Percentiles rank a stretch among this genome's conserved stretches.
phyloP scores from a whole-genome alignment of 2,329 filamentous ascomycete species.

The Trichophyton equinum region DNA sequence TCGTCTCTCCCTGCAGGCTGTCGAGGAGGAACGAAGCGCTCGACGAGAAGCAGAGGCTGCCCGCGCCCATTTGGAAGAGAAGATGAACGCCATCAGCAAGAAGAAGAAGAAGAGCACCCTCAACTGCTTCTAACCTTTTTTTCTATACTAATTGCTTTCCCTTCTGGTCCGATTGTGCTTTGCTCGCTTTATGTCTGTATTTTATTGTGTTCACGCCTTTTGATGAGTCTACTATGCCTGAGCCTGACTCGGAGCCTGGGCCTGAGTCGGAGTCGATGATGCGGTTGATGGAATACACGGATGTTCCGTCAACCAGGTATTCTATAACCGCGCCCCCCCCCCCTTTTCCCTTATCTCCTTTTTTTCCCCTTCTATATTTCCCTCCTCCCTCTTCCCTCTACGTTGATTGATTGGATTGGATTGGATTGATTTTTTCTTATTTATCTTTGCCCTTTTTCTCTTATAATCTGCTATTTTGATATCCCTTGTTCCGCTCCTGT shows the following conservation, averaged over 20 bases:
- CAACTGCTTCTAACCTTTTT: constrained; percentile 72
- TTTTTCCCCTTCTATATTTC: neutral
- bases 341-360: neutral
- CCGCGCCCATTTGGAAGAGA: constrained; percentile 76
- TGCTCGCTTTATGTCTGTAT: too few species aligned
- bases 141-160: too few species aligned
- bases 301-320: too few species aligned
- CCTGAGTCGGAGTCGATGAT: too few species aligned
- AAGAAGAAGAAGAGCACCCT: constrained; percentile 91
- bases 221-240: too few species aligned
- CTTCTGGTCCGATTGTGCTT: too few species aligned
- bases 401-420: neutral
- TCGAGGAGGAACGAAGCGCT: constrained; percentile 94
- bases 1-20: constrained; percentile 63
- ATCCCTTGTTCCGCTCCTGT: neutral
- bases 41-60: constrained; percentile 81
- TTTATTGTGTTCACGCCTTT: neutral
- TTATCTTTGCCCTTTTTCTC: neutral
- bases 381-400: neutral
- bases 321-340: too few species aligned
- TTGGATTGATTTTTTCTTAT: neutral
- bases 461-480: neutral
- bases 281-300: too few species aligned
- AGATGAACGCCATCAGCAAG: constrained; percentile 83
- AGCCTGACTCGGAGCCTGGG: too few species aligned